Base-by-base conservation (phyloP, 2,329 filamentous ascomycete species). In the Fusarium xylarioides region DNA sequence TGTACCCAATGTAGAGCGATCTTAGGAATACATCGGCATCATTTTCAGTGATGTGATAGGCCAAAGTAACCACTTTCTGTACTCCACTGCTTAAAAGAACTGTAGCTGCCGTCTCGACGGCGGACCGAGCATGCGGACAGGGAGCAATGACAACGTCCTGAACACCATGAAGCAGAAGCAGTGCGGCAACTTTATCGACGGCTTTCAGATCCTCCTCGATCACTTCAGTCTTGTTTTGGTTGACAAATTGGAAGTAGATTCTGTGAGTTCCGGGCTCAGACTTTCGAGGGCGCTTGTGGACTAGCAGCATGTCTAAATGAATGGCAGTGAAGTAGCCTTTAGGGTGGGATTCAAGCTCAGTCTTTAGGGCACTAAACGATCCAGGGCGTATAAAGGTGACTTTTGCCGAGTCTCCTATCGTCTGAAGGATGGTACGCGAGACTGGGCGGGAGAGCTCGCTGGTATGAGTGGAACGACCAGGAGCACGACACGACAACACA, bases 361-460 rank as follows among this genome's bases (percentile, higher is more conserved):
- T n/a, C 10, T 30, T 47, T 2, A 47, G 10, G 1, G 26, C 26
- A 21, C 3, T 3, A 30, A 30, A n/a, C 2, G 44, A 30, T 0
- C 44, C 26, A 30, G 26, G 26, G 0, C 44, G 44, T 7, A 16
- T 4, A 12, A 47, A 30, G 6, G n/a, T 30, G 26, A 4, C 14
- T 2, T 6, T 30, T 16, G 26, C 16, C n/a, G 44, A n/a, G 16
- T n/a, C 14, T 47, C 19, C 14, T 21, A 2, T 6, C 10, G 44
- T 26, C 19, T 16, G 26, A 1, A 30, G 19, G 7, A 47, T 21
- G 4, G 26, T 1, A 8, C 6, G 44, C 26, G 44, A 47, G 44
- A 47, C 19, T 47, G 19, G 26, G 26, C 1, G 4, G 7, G 26
- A 30, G 14, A 30, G 26, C 9, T 47, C 14, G 26, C 44, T 47